Conservation (phyloP, 2,329 filamentous ascomycete species). For the Elsinoe batatas region DNA sequence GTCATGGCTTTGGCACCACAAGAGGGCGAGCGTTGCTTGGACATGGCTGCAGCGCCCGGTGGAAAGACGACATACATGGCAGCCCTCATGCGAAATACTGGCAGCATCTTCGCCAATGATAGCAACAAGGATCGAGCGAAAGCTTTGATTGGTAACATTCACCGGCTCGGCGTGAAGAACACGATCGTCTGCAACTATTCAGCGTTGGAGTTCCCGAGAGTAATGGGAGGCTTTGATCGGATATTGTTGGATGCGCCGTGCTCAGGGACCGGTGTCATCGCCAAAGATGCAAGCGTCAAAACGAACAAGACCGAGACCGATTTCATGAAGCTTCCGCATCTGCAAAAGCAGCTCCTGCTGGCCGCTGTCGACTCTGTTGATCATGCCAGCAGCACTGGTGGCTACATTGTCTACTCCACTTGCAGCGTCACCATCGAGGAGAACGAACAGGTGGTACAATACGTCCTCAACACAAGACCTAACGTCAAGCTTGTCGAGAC, state of each 20-base stretch:
- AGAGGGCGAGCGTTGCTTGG: slow-evolving; percentile 81
- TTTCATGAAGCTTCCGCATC: slow-evolving; percentile 85
- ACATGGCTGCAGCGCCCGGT: slow-evolving; percentile 91
- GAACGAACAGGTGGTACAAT: slow-evolving; percentile 88
- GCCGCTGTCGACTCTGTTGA: slow-evolving; percentile 92
- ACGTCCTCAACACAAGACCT: slow-evolving; percentile 79
- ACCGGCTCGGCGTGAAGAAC: slow-evolving; percentile 87
- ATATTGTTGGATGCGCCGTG: slow-evolving; percentile 91
- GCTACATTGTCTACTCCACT: slow-evolving; percentile 93
- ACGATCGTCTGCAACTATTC: slow-evolving; percentile 94
- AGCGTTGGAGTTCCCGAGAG: slow-evolving; percentile 83
- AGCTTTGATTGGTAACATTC: slow-evolving; percentile 95
- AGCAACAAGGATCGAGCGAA: slow-evolving; percentile 86
- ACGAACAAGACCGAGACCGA: slow-evolving; percentile 96
- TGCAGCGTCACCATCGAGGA: slow-evolving; percentile 93
- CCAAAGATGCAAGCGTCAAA: slow-evolving; percentile 93
- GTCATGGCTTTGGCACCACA: slow-evolving; percentile 96
- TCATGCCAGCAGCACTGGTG: slow-evolving; percentile 82
- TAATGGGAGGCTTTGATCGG: slow-evolving; percentile 91
- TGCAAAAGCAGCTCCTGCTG: slow-evolving; percentile 88
- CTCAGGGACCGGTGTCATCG: slow-evolving; percentile 93
- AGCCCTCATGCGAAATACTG: slow-evolving; percentile 97
- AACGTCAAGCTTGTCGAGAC: slow-evolving; percentile 93
- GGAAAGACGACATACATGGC: slow-evolving; percentile 95
- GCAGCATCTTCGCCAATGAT: slow-evolving; percentile 93